Conservation (phyloP, 768 basidiomycete species). For the Mycena polygramma region DNA sequence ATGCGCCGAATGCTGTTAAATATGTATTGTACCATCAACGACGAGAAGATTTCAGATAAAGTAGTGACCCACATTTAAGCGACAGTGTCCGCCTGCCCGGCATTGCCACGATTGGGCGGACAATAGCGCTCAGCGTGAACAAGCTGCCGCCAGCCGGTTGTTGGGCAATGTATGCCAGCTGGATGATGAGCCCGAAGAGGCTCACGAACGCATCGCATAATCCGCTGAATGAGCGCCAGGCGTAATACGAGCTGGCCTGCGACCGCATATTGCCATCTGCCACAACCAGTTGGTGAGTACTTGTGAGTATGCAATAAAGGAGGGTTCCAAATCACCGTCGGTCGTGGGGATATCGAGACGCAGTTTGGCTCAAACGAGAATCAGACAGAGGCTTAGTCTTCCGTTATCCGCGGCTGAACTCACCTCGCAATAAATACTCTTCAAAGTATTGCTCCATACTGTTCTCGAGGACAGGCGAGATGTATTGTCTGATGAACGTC, state of each 20-base stretch:
- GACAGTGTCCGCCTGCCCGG: constrained; percentile 9
- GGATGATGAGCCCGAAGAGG: constrained; percentile 12
- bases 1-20: constrained; percentile 24
- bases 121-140: constrained; percentile 15
- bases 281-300: background rate
- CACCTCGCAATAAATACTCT: constrained; percentile 21
- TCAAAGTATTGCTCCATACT: constrained; percentile 19
- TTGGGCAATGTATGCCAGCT: constrained; percentile 26
- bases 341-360: constrained; percentile 32
- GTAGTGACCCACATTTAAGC: constrained; percentile 21
- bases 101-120: constrained; percentile 15
- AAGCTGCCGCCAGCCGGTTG: constrained; percentile 9
- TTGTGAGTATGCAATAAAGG: too few relatives aligned
- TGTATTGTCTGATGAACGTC: background rate
- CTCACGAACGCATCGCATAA: constrained; percentile 18
- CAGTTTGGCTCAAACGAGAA: constrained; percentile 17
- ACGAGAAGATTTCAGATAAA: background rate
- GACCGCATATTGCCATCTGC: constrained; percentile 20
- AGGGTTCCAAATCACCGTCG: background rate
- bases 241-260: constrained; percentile 8
- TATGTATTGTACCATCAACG: background rate
- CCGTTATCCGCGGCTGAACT: background rate
- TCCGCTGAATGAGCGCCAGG: constrained; percentile 9
- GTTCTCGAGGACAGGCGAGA: constrained; percentile 13
- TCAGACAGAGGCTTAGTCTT: too few relatives aligned